Evolutionary conservation across 2,329 filamentous ascomycete genomes (phyloP).

Genomic region (Ophiocordyceps camponoti-saundersi): DNA sequence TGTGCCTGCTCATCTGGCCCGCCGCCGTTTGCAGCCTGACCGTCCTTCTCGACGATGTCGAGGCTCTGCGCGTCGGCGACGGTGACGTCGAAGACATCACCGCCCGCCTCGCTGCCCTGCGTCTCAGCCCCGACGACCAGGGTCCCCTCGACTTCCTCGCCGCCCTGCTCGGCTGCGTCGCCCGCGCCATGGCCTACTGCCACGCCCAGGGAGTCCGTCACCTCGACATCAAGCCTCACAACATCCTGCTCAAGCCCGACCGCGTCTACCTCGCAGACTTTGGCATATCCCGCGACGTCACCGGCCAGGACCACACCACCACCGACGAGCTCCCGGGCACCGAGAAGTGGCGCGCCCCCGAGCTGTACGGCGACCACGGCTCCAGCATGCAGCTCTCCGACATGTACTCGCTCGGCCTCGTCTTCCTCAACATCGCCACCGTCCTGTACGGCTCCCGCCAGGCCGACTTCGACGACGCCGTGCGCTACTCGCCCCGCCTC

Average conservation of each 20-base stretch:
- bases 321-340: constrained; percentile 24
- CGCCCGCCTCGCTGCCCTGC: constrained; percentile 19
- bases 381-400: constrained; percentile 29
- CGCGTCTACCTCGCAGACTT: constrained; percentile 31
- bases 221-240: constrained; percentile 29
- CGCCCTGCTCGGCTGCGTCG: constrained; percentile 25
- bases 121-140: constrained; percentile 20
- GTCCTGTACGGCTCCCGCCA: constrained; percentile 22
- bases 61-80: constrained; percentile 18
- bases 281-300: constrained; percentile 29
- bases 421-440: constrained; percentile 26
- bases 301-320: constrained; percentile 24
- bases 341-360: constrained; percentile 27
- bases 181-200: constrained; percentile 23
- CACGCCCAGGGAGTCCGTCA: constrained; percentile 25
- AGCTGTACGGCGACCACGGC: constrained; percentile 18
- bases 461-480: constrained; percentile 19
- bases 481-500: constrained; percentile 12
- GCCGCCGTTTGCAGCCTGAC: constrained; percentile 27
- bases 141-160: constrained; percentile 24
- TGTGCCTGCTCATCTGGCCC: constrained; percentile 29
- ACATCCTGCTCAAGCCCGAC: constrained; percentile 26
- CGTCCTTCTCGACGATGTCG: constrained; percentile 24
- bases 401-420: constrained; percentile 28
- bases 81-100: constrained; percentile 23